Base-by-base conservation (phyloP, 202 grass and related monocot species). In the Brachypodium distachyon region DNA sequence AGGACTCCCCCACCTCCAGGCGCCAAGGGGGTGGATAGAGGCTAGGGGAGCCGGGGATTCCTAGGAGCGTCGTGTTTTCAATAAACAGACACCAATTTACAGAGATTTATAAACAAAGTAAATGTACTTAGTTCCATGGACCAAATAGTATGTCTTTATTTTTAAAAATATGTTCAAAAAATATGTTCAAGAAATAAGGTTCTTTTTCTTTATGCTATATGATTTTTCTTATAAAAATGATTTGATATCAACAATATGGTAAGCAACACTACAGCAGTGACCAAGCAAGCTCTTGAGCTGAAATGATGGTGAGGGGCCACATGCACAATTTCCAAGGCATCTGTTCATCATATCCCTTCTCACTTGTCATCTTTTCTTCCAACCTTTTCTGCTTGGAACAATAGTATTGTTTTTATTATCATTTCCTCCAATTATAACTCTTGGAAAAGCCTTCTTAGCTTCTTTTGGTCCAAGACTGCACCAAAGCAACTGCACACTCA, bases 241-340 rank as follows among this genome's bases (percentile, higher is more conserved):
- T 23, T 0, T 39, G 14, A 7, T 9, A 63, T n/a, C n/a, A 63
- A 63, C 14, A 67, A 67, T 18, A 44, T 46, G 13, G 40, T 42
- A 43, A 18, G 9, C 64, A 68, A 44, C 3, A 44, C 44, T 4
- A n/a, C 38, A 68, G 28, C 27, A 68, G 7, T 46, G 39, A 40
- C 64, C 64, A 77, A 74, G n/a, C 37, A 42, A 76, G 21, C 12
- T 76, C 34, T 78, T 44, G 5, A 79, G 49, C 75, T 61, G 52
- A 47, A 79, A 87, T 83, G 80, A 83, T 84, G 86, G 46, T 39
- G 54, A 80, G 76, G 81, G 37, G 19, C 79, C 74, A 78, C 85
- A 61, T 4, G 11, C 86, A 84, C 86, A 56, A 80, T 54, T 84
- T 62, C 81, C 86, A 1, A 88, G n/a, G 69, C 81, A 76, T 61